Percentiles rank a stretch among this genome's conserved stretches.
These are phyloP conservation scores for Arthrobotrys sinensis DNA, from an alignment of 2,329 filamentous ascomycete species.

Conservation along the genomic window DNA sequence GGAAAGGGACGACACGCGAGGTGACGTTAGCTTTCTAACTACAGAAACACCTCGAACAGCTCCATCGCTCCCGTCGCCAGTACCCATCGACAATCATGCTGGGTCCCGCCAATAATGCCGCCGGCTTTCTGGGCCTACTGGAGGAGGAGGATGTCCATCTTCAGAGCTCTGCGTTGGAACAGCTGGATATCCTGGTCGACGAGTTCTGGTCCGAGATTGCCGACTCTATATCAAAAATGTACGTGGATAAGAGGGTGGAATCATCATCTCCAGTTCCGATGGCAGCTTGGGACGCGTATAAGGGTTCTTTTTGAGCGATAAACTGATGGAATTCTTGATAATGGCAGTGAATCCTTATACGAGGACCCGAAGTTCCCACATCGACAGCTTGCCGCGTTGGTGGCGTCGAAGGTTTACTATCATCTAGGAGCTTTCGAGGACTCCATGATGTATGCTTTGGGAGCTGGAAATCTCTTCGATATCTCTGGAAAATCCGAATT, in stretches of 20 bases:
- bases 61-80: conserved; percentile 19
- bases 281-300: conserved; percentile 48
- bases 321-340: conserved; percentile 36
- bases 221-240: conserved; percentile 93
- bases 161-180: conserved; percentile 93
- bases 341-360: conserved; percentile 88
- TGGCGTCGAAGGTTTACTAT: conserved; percentile 98
- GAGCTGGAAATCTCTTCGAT: conserved; percentile 94
- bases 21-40: conserved; percentile 36
- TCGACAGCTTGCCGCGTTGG: conserved; percentile 91
- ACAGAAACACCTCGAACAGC: conserved; percentile 17
- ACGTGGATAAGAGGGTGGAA: conserved; percentile 67
- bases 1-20: conserved; percentile 54
- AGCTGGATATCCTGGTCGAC: conserved; percentile 95
- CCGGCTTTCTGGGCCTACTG: conserved; percentile 93
- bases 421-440: conserved; percentile 99
- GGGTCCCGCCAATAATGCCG: conserved; percentile 83
- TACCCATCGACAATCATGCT: conserved; percentile 76
- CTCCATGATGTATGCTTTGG: conserved; percentile 97
- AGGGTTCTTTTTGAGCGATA: conserved; percentile 31
- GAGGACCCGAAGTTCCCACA: conserved; percentile 96
- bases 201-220: conserved; percentile 98
- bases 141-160: conserved; percentile 94
- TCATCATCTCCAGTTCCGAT: conserved; percentile 10
- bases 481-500: conserved; percentile 93